Evolutionary conservation across 345 rosid species (phyloP).

Genomic region (Abelmoschus esculentus): DNA sequence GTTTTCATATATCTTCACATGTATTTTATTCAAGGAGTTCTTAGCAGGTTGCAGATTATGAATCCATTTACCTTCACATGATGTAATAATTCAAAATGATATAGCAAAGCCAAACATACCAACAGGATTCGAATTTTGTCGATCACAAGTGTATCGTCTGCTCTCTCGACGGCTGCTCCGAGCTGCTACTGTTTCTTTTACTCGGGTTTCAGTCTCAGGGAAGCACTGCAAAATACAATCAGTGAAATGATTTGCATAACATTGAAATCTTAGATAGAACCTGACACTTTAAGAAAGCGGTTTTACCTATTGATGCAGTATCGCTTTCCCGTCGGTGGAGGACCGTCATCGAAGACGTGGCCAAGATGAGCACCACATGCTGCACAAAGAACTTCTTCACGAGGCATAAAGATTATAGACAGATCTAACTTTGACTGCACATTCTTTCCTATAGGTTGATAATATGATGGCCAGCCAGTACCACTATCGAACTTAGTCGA

Average conservation of each 20-base stretch:
- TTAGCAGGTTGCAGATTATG: neutral
- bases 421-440: constrained; percentile 66
- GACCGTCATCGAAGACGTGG: constrained; percentile 82
- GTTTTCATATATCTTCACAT: neutral
- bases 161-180: neutral
- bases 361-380: constrained; percentile 81
- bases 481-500: constrained; percentile 93
- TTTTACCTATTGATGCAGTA: constrained; percentile 77
- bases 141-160: neutral
- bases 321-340: constrained; percentile 77
- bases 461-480: constrained; percentile 95
- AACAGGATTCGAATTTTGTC: neutral
- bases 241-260: neutral
- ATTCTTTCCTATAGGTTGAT: constrained; percentile 58
- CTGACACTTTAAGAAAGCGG: no score
- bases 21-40: neutral
- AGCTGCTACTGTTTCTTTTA: neutral
- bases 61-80: neutral
- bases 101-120: neutral
- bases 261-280: neutral
- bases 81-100: neutral
- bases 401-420: constrained; percentile 84
- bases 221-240: constrained; percentile 26
- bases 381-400: constrained; percentile 69
- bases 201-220: constrained; percentile 24